Evolutionary conservation across 2,329 filamentous ascomycete species (phyloP).

Genomic region (Phialophora tarda): DNA sequence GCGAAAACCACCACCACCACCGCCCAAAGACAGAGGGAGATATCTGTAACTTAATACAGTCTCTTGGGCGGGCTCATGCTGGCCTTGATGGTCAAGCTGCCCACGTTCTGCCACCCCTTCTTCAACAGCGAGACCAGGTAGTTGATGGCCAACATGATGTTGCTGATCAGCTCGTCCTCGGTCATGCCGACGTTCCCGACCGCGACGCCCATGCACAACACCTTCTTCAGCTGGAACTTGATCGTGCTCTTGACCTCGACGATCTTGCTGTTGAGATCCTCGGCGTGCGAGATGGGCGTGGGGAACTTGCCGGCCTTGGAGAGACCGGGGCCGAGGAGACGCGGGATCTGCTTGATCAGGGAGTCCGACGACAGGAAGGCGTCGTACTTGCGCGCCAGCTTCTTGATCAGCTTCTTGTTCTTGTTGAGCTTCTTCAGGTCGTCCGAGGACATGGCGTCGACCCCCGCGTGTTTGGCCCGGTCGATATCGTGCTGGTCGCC

Average conservation of each 20-base stretch:
- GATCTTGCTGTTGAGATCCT: slow-evolving; percentile 93
- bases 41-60: slow-evolving; percentile 74
- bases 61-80: slow-evolving; percentile 99
- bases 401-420: slow-evolving; percentile 99
- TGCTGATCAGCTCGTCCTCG: slow-evolving; percentile 91
- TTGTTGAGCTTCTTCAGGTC: slow-evolving; percentile 99
- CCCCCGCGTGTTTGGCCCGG: slow-evolving; percentile 97
- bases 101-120: slow-evolving; percentile 99
- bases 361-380: slow-evolving; percentile 97
- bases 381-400: slow-evolving; percentile 99
- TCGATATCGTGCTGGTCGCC: slow-evolving; percentile 98
- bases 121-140: slow-evolving; percentile 99
- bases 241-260: slow-evolving; percentile 99
- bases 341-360: slow-evolving; percentile 99
- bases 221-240: slow-evolving; percentile 99
- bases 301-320: slow-evolving; percentile 95
- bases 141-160: slow-evolving; percentile 99
- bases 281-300: slow-evolving; percentile 93
- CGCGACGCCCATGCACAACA: slow-evolving; percentile 99
- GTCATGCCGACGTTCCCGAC: slow-evolving; percentile 98
- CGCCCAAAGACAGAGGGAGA: not conserved
- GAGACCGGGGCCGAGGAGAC: slow-evolving; percentile 98
- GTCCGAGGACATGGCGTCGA: slow-evolving; percentile 97
- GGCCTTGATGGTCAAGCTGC: slow-evolving; percentile 99
- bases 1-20: not conserved